Evolutionary conservation across 768 basidiomycete species (phyloP).

Genomic region (Lactarius sanguifluus): DNA sequence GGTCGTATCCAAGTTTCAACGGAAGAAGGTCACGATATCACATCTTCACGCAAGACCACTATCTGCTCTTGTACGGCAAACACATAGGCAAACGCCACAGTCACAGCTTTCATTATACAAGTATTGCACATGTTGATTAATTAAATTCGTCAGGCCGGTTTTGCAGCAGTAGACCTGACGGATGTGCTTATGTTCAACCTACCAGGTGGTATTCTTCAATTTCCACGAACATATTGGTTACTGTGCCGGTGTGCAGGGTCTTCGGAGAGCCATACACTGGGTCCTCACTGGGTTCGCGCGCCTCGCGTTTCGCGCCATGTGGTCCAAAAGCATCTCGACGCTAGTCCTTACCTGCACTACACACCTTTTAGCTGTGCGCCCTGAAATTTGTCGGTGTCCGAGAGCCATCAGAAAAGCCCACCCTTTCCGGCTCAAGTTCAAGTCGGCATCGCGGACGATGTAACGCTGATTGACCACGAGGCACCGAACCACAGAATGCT

Average conservation of each 20-base stretch:
- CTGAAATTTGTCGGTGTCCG: background rate
- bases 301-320: background rate
- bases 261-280: background rate
- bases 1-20: background rate
- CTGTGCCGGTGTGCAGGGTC: background rate
- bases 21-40: background rate
- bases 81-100: background rate
- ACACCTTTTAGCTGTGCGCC: background rate
- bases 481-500: slow-evolving; percentile 7
- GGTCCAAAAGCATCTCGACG: background rate
- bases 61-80: background rate
- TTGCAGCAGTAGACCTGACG: background rate
- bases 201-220: background rate
- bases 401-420: background rate
- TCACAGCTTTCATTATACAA: background rate
- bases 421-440: background rate
- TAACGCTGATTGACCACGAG: slow-evolving; percentile 6
- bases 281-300: background rate
- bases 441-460: background rate
- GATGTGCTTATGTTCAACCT: background rate
- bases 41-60: background rate
- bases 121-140: background rate
- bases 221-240: background rate
- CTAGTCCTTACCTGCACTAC: background rate
- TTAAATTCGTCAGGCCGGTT: background rate